phyloP scores from a whole-genome alignment of 2,329 filamentous ascomycete species.

The Paecilomyces dactylethromorphus region DNA sequence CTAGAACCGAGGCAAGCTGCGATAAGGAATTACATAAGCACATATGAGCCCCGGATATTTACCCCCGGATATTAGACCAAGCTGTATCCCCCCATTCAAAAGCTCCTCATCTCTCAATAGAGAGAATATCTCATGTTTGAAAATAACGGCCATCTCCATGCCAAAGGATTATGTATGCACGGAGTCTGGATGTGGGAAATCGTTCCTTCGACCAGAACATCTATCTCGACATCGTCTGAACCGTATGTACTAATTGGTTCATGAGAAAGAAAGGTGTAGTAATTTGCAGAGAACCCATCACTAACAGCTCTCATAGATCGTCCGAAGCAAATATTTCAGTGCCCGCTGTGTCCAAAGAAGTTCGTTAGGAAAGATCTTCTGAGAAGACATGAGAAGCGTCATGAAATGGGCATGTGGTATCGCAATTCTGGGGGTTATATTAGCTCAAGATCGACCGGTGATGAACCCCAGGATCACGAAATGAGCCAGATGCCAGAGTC shows the following conservation, averaged over 20 bases:
- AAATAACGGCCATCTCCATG: conserved; percentile 1
- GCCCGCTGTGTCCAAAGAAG: conserved; percentile 11
- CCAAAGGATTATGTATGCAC: conserved; percentile 10
- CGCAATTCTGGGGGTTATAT: conserved; percentile 16
- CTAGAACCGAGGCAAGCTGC: not conserved
- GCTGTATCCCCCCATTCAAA: not conserved
- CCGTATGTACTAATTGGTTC: conserved; percentile 5
- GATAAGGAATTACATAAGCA: not conserved
- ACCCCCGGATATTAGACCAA: not conserved
- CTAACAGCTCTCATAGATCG: conserved; percentile 1
- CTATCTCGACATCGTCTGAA: conserved; percentile 12
- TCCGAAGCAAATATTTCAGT: conserved; percentile 14
- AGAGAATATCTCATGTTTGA: not conserved
- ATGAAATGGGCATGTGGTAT: conserved; percentile 21
- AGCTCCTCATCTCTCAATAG: not conserved
- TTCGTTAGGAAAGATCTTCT: conserved; percentile 19
- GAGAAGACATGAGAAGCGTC: conserved; percentile 17
- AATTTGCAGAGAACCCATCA: not conserved
- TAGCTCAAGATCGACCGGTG: not conserved
- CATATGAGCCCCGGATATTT: not conserved
- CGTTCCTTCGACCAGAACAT: conserved; percentile 12
- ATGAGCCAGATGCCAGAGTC: conserved; percentile 1
- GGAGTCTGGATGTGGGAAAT: conserved; percentile 12
- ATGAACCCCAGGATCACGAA: not conserved
- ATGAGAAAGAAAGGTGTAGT: not conserved